Base-by-base conservation (phyloP, 495 filamentous ascomycete species). In the Penicillium dipodomyicola region DNA sequence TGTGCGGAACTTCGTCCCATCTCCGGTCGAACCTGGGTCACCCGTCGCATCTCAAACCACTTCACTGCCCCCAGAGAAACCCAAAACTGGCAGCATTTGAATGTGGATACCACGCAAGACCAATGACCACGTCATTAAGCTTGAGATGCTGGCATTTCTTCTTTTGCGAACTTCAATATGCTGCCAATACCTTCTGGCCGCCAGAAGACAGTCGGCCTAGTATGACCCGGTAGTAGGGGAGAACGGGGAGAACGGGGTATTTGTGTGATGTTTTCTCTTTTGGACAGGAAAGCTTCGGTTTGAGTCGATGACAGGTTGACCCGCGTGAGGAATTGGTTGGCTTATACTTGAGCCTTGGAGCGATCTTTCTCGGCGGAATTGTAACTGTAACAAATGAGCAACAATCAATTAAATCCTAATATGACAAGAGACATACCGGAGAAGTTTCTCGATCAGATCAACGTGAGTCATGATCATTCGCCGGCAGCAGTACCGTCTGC, bases 401-500 rank as follows among this genome's bases (percentile, higher is more conserved):
- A 27, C 11, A 54, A 10, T 37, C 19, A 4, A 12, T 23, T 5
- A 14, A 10, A 49, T 39, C 14, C 1, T 6, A 11, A 23, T n/a
- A 35, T 9, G 30, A 4, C 25, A 14, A 14, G 22, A 30, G 19
- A 60, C 81, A 64, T 83, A 97, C 92, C 93, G 91, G 23, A 98
- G 82, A 19, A 98, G 82, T 79, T 98, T 98, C 81, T 98, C 94
- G 60, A 98, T 97, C 51, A 98, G 78, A 69, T 98, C 94, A 59
- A 98, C 95, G 71, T 98, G 94, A n/a, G 94, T 98, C 91, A 98
- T 96, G 64, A 98, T 81, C 94, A 98, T 98, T 68, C 94, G 85
- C 45, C 94, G 88, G 75, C 94, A 98, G 80, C 94, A 98, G 76
- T 97, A 98, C 35, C 94, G 85, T 72, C 90, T 91, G 77, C 92